Evolutionary conservation across 805 yeast species (phyloP).

Genomic region (Candida oleophila): DNA sequence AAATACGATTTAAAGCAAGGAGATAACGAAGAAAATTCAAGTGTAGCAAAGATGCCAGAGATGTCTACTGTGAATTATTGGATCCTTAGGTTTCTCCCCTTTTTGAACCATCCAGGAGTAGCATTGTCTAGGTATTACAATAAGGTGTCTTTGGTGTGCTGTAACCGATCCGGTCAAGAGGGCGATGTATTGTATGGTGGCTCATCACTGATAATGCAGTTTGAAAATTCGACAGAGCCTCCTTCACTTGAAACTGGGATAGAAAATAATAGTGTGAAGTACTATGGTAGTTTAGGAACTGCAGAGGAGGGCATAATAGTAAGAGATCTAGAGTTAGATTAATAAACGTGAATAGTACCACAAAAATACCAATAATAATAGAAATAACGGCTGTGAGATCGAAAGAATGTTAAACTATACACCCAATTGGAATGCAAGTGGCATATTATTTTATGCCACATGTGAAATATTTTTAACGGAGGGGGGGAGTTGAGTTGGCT

Average conservation of each 20-base stretch:
- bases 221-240: constrained; percentile 30
- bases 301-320: constrained; percentile 65
- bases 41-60: constrained; percentile 32
- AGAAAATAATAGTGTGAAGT: constrained; percentile 49
- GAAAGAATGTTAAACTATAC: no score
- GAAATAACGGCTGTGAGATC: no score
- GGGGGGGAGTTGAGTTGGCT: no score
- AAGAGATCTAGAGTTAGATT: constrained; percentile 51
- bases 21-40: neutral
- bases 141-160: constrained; percentile 44
- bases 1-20: neutral
- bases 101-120: constrained; percentile 36
- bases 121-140: constrained; percentile 19
- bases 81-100: constrained; percentile 69
- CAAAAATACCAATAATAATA: no score
- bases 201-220: constrained; percentile 55
- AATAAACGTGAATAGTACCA: no score
- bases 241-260: constrained; percentile 30
- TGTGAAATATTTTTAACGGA: no score
- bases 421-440: no score
- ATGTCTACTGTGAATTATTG: constrained; percentile 64
- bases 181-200: constrained; percentile 68
- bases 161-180: constrained; percentile 82
- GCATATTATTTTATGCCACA: no score
- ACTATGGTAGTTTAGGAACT: constrained; percentile 57